These are phyloP conservation scores for Sphaerulina populicola DNA, from an alignment of 2,329 filamentous ascomycete species.

Conservation along the genomic window DNA sequence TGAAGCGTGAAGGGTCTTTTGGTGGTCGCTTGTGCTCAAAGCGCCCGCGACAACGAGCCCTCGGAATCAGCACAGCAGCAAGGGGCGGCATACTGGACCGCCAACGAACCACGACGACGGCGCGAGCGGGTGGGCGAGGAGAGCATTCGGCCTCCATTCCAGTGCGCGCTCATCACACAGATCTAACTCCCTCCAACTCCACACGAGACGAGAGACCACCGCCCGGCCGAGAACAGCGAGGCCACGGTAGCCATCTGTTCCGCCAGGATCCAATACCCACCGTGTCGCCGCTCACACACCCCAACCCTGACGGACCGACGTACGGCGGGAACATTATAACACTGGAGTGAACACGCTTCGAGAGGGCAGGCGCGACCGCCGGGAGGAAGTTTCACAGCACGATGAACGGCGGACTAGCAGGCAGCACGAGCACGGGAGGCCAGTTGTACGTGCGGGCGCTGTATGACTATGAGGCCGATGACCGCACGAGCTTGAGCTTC, in stretches of 20 bases:
- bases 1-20: not conserved
- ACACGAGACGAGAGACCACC: not conserved
- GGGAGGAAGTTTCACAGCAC: slow-evolving; percentile 15
- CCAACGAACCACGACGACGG: not conserved
- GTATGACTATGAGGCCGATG: slow-evolving; percentile 97
- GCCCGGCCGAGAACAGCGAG: not conserved
- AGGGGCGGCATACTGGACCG: not conserved
- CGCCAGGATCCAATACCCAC: not conserved
- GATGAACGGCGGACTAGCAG: slow-evolving; percentile 45
- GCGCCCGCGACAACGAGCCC: not conserved
- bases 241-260: not conserved
- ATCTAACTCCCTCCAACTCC: not conserved
- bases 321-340: not conserved
- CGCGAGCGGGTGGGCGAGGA: not conserved
- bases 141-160: not conserved
- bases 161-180: not conserved
- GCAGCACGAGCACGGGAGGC: slow-evolving; percentile 43
- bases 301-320: not conserved
- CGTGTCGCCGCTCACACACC: not conserved
- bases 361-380: slow-evolving; percentile 8
- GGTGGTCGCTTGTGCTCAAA: not conserved
- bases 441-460: slow-evolving; percentile 85
- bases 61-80: not conserved
- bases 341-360: slow-evolving; percentile 5
- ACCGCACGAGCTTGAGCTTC: slow-evolving; percentile 93